Conservation (phyloP, 495 filamentous ascomycete species). For the Haplographium delicatum region DNA sequence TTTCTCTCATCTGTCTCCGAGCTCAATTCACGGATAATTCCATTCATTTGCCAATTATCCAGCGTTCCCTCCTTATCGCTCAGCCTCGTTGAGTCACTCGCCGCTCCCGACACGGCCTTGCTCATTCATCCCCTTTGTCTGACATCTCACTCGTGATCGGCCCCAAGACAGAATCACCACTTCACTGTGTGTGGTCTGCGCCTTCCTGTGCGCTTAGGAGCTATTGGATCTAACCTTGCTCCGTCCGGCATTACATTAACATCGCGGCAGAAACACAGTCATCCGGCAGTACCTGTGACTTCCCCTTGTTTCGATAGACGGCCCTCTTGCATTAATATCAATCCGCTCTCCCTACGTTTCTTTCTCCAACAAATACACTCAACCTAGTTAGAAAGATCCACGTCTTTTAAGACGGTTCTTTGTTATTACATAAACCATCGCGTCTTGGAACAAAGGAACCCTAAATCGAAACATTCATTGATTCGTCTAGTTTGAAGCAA, state of each 20-base stretch:
- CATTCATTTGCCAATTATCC: conserved; percentile 15
- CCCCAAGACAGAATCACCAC: conserved; percentile 12
- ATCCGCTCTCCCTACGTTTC: background rate
- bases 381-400: background rate
- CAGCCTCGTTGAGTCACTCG: conserved; percentile 17
- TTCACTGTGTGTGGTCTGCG: conserved; percentile 20
- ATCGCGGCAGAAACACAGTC: conserved; percentile 15
- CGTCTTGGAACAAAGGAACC: conserved; percentile 10
- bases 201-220: conserved; percentile 9
- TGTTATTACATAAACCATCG: background rate
- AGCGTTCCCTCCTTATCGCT: conserved; percentile 3
- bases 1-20: background rate
- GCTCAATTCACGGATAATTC: conserved; percentile 9
- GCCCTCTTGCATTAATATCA: conserved; percentile 8
- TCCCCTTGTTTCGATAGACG: conserved; percentile 12
- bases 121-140: conserved; percentile 13
- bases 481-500: background rate
- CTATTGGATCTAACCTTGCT: no score
- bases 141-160: conserved; percentile 2
- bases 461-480: background rate
- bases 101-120: conserved; percentile 7
- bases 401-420: background rate
- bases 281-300: conserved; percentile 11
- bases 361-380: background rate
- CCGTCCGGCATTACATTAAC: no score